Conservation (phyloP, 768 basidiomycete genomes). For the Nidularia pulvinata region DNA sequence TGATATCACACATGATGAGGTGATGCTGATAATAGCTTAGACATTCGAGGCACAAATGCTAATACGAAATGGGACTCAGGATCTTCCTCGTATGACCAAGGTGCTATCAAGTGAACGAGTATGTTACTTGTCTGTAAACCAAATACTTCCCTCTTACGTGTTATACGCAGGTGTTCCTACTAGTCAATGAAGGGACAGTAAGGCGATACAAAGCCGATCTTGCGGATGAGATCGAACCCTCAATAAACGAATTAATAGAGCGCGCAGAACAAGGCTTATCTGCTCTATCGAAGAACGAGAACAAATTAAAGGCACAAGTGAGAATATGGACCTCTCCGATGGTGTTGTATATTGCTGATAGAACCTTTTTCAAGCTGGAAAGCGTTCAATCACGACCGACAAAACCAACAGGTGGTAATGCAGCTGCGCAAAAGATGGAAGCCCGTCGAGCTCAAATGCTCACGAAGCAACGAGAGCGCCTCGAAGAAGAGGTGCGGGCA, state of each 20-base stretch:
- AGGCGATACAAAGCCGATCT: conserved; percentile 73
- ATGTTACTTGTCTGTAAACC: conserved; percentile 7
- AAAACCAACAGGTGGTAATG: conserved; percentile 37
- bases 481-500: conserved; percentile 61
- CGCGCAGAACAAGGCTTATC: conserved; percentile 71
- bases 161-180: conserved; percentile 60
- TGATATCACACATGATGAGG: too few species aligned
- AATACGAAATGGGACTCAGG: conserved; percentile 68
- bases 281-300: conserved; percentile 61
- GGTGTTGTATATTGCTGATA: neutral
- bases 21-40: too few species aligned
- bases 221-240: conserved; percentile 80
- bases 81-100: conserved; percentile 70
- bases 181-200: conserved; percentile 74
- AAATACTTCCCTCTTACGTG: neutral
- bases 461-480: conserved; percentile 61
- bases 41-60: conserved; percentile 69
- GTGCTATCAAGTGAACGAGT: conserved; percentile 72
- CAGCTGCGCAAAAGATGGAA: conserved; percentile 64
- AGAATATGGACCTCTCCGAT: conserved; percentile 1
- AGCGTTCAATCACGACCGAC: conserved; percentile 44
- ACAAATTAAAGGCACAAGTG: conserved; percentile 65
- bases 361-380: conserved; percentile 48
- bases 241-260: conserved; percentile 72
- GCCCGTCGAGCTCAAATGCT: conserved; percentile 64